Conservation (phyloP, 345 rosid genomes). For the Mercurialis annua region DNA sequence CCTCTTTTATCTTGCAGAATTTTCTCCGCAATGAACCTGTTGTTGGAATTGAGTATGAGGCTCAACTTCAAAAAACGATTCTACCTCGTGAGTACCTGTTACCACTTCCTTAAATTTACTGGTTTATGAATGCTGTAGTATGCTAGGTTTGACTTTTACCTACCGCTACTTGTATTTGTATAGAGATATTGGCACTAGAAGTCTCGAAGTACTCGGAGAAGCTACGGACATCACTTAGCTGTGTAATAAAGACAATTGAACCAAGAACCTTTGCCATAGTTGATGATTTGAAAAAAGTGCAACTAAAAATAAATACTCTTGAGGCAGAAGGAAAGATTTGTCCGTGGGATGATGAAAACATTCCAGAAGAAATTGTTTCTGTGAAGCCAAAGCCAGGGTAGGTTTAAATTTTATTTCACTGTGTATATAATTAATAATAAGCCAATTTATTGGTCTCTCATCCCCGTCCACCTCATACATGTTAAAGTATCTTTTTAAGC, state of each 20-base stretch:
- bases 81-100: slow-evolving; percentile 66
- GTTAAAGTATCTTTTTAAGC: not conserved
- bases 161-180: slow-evolving; percentile 16
- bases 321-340: slow-evolving; percentile 57
- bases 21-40: slow-evolving; percentile 82
- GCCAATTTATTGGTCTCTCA: not conserved
- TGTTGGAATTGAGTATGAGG: slow-evolving; percentile 81
- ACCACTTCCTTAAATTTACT: slow-evolving; percentile 2
- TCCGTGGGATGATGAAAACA: slow-evolving; percentile 83
- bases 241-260: slow-evolving; percentile 81
- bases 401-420: slow-evolving; percentile 13
- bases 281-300: slow-evolving; percentile 58
- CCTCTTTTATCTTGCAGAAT: slow-evolving; percentile 45
- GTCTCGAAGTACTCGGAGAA: slow-evolving; percentile 77
- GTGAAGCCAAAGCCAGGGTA: slow-evolving; percentile 79
- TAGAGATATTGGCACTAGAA: slow-evolving; percentile 74
- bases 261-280: slow-evolving; percentile 61
- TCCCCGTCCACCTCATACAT: not conserved
- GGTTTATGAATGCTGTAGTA: slow-evolving; percentile 1
- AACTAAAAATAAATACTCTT: slow-evolving; percentile 49
- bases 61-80: slow-evolving; percentile 83
- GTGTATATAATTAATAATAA: not conserved
- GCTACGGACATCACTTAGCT: slow-evolving; percentile 63
- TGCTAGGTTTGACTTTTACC: not conserved
- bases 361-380: slow-evolving; percentile 78